These are phyloP conservation scores for Pharus latifolius DNA, from an alignment of 176 grass and related monocot species.

Conservation along the genomic window DNA sequence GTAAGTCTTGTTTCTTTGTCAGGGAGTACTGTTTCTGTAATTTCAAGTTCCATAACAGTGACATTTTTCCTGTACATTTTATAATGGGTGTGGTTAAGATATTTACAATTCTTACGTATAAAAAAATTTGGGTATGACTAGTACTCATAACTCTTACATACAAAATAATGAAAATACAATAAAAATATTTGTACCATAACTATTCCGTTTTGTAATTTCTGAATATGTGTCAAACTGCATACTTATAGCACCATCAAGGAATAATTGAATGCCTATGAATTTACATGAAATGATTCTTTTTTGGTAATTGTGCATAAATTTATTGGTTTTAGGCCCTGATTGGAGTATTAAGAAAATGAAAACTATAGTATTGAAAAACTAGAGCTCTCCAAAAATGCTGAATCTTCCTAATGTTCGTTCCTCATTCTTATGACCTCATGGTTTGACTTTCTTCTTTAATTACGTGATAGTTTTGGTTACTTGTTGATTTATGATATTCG, in stretches of 20 bases:
- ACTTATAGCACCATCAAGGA: background rate
- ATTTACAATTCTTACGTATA: no score
- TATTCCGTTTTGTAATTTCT: no score
- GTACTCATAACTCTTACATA: no score
- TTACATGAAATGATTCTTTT: background rate
- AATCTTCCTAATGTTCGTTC: no score
- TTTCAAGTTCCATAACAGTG: background rate
- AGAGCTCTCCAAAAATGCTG: background rate
- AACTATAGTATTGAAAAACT: background rate
- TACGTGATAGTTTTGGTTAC: background rate
- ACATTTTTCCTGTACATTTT: background rate
- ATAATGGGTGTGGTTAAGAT: no score
- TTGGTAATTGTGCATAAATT: background rate
- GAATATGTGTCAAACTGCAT: background rate
- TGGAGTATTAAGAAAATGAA: background rate
- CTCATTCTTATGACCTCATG: no score
- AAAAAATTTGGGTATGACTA: no score
- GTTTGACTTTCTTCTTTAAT: background rate
- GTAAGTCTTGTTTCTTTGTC: constrained; percentile 27
- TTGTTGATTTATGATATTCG: constrained; percentile 8
- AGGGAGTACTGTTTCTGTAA: background rate
- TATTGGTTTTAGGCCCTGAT: background rate
- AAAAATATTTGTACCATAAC: no score
- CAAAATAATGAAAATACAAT: no score
- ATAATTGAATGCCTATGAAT: background rate